Evolutionary conservation across 129 eudicot genomes (phyloP), one percentile per base, ranked within the genome.

Genomic region (Flaveria bidentis): DNA sequence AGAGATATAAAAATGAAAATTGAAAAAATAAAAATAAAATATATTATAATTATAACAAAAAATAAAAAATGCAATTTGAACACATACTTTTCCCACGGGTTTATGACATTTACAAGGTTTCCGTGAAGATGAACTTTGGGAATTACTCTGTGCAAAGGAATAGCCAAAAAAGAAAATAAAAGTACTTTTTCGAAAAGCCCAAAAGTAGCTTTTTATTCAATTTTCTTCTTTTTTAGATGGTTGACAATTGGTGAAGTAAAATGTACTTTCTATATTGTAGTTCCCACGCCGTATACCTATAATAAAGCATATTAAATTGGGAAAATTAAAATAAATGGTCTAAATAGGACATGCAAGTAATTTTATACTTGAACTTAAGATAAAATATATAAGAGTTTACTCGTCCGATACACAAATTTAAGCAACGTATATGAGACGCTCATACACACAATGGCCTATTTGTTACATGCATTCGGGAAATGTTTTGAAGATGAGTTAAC

Each of bases 171-270:
- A 30, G 41, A 28, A 61, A 63, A 30, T 63, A 63, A 63, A 63
- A 63, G 69, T 63, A 63, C 69, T 63, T 63, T 63, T 63, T 63
- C 69, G 69, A 30, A 28, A 30, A 56, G 44, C 76, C 80, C 67
- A 80, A 80, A 74, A 74, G 84, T 73, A 41, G 53, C 64, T 68
- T 79, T 79, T 74, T 58, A 80, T 74, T 80, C 30, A 80, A 56
- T 74, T 74, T 74, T 67, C 70, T 80, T 63, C 70, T 80, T 63
- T 63, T 49, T 63, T 30, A 30, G 46, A 63, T 63, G 65, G 84
- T 80, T 80, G 84, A 80, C 75, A 80, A 80, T 74, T 74, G 68
- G 83, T 42, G 75, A 73, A 55, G 41, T 17, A 65, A 63, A 63
- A 15, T 33, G 45, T 33, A 33, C 69, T 63, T 63, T 36, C 41